phyloP scores from a whole-genome alignment of 2,329 filamentous ascomycete species.

The Aaosphaeria arxii region DNA sequence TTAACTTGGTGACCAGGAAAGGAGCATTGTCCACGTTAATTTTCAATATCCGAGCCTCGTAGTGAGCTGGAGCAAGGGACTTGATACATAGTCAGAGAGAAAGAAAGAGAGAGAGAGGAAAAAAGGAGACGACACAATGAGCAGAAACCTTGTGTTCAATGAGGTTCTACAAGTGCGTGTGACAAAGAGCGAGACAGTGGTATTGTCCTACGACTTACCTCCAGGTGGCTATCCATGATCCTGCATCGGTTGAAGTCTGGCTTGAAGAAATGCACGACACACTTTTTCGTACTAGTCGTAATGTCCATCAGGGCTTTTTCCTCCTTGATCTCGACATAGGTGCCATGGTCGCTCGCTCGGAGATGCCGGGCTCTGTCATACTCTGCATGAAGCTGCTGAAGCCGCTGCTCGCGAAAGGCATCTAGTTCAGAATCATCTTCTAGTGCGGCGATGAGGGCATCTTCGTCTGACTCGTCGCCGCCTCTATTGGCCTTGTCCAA shows the following conservation, averaged over 20 bases:
- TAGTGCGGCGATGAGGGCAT: conserved; percentile 59
- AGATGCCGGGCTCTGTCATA: conserved; percentile 52
- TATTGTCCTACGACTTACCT: conserved; percentile 24
- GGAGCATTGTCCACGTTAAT: conserved; percentile 61
- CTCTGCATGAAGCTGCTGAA: conserved; percentile 58
- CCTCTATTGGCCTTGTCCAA: conserved; percentile 43
- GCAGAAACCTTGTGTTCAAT: neutral
- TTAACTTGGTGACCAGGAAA: conserved; percentile 57
- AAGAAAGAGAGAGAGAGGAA: neutral
- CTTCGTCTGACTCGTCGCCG: conserved; percentile 52
- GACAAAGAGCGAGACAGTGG: too few species aligned
- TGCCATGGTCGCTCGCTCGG: conserved; percentile 51
- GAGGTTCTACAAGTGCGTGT: too few species aligned
- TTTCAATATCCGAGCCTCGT: conserved; percentile 56
- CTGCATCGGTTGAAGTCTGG: conserved; percentile 61
- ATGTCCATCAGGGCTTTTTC: conserved; percentile 60
- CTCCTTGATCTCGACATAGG: conserved; percentile 54
- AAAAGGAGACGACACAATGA: neutral
- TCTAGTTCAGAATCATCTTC: conserved; percentile 54
- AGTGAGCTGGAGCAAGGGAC: conserved; percentile 54
- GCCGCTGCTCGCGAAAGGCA: conserved; percentile 54
- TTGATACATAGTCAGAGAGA: conserved; percentile 13
- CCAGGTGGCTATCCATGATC: conserved; percentile 60
- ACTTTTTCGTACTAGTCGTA: conserved; percentile 56
- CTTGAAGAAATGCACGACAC: conserved; percentile 63